Evolutionary conservation across 805 yeast species (phyloP).

Genomic region (Lipomyces japonicus): DNA sequence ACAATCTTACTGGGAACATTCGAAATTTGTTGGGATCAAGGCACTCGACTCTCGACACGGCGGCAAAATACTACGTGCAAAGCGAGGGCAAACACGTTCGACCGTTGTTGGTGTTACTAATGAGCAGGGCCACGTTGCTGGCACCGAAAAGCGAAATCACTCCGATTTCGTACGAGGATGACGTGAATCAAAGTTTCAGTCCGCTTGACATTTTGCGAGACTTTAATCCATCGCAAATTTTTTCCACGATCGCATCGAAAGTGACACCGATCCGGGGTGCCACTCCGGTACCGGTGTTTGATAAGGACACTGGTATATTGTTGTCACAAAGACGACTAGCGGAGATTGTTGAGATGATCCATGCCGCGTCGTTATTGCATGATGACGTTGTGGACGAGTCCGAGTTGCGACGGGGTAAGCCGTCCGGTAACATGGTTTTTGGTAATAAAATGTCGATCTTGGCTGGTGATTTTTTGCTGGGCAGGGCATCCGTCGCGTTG

Average conservation of each 20-base stretch:
- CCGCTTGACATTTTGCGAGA: conserved; percentile 86
- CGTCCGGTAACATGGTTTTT: conserved; percentile 88
- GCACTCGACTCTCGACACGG: conserved; percentile 87
- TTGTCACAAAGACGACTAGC: conserved; percentile 95
- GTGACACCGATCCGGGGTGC: background rate
- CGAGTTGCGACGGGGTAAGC: conserved; percentile 84
- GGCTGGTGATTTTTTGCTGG: conserved; percentile 93
- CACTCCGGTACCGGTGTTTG: conserved; percentile 2
- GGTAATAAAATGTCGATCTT: conserved; percentile 96
- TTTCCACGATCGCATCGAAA: conserved; percentile 40
- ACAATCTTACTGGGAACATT: conserved; percentile 78
- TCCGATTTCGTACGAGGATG: conserved; percentile 3
- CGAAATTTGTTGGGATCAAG: conserved; percentile 86
- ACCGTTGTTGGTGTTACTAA: conserved; percentile 78
- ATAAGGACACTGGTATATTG: conserved; percentile 50
- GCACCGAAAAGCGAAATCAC: conserved; percentile 33
- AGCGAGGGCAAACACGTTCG: conserved; percentile 95
- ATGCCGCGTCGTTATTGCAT: conserved; percentile 90
- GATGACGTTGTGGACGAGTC: conserved; percentile 92
- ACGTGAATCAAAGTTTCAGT: conserved; percentile 50
- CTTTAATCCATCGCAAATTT: conserved; percentile 58
- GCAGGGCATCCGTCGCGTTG: conserved; percentile 93
- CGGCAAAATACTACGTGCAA: conserved; percentile 91
- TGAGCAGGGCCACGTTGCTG: conserved; percentile 69
- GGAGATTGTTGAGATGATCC: conserved; percentile 97